Evolutionary conservation across 129 eudicot genomes (phyloP).

Genomic region (Gnaphalium uliginosum): DNA sequence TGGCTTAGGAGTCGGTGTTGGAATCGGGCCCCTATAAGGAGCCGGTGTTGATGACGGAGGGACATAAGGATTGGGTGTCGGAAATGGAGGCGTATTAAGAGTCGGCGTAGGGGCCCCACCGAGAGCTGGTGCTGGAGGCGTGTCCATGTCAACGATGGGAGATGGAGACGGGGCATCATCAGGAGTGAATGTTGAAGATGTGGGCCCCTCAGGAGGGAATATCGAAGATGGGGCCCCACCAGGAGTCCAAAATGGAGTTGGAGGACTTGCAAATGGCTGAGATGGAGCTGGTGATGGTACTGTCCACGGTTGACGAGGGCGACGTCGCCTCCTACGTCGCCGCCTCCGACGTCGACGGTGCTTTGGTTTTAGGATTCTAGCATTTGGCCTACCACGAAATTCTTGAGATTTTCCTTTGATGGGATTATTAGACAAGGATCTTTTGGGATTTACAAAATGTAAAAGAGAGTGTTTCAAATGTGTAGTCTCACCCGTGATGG

Average conservation of each 20-base stretch:
- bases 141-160: not conserved
- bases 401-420: slow-evolving; percentile 1
- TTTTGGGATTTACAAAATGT: not conserved
- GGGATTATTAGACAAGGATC: slow-evolving; percentile 3
- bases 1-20: slow-evolving; percentile 22
- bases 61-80: slow-evolving; percentile 13
- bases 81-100: not conserved
- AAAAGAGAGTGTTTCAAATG: not conserved
- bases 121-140: slow-evolving; percentile 4
- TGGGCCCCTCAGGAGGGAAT: not conserved
- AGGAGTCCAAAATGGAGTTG: slow-evolving; percentile 1
- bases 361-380: slow-evolving; percentile 35
- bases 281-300: slow-evolving; percentile 10
- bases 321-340: slow-evolving; percentile 30
- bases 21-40: not conserved
- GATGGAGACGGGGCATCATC: slow-evolving; percentile 2
- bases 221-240: not conserved
- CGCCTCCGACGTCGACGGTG: slow-evolving; percentile 31
- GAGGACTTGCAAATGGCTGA: slow-evolving; percentile 14
- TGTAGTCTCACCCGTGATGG: not conserved
- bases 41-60: slow-evolving; percentile 3
- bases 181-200: slow-evolving; percentile 2
- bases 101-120: slow-evolving; percentile 1
- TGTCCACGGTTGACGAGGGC: slow-evolving; percentile 31
- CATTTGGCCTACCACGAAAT: slow-evolving; percentile 17